Evolutionary conservation across 1,284 basidiomycete species (phyloP).

Genomic region (Neonothopanus nambi): DNA sequence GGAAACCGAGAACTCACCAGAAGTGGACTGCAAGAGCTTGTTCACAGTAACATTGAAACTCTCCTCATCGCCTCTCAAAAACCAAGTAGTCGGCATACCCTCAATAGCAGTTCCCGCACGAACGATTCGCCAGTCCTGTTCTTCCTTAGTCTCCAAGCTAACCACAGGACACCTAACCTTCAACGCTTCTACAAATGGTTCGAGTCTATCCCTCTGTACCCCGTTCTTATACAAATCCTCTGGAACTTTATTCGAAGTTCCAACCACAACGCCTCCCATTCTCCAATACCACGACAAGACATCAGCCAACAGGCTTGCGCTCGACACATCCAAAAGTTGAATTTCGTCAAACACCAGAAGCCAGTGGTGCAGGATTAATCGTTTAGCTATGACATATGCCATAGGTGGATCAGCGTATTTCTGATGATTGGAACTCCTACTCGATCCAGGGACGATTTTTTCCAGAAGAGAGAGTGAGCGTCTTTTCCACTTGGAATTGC

Average conservation of each 20-base stretch:
- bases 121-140: conserved; percentile 28
- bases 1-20: conserved; percentile 1
- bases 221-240: conserved; percentile 73
- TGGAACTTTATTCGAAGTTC: conserved; percentile 60
- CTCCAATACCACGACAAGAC: conserved; percentile 78
- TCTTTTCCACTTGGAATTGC: conserved; percentile 7
- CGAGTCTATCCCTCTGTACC: conserved; percentile 63
- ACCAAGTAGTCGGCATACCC: conserved; percentile 33
- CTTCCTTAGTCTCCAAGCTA: conserved; percentile 36
- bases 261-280: conserved; percentile 66
- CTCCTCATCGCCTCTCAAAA: conserved; percentile 9
- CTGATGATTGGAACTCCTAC: not conserved
- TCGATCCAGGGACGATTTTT: not conserved
- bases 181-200: conserved; percentile 64
- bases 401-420: conserved; percentile 17
- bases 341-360: conserved; percentile 71
- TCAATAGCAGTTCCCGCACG: conserved; percentile 13
- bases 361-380: conserved; percentile 54
- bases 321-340: conserved; percentile 71
- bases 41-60: conserved; percentile 2
- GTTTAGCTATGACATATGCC: conserved; percentile 42
- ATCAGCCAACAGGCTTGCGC: conserved; percentile 65
- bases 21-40: not conserved
- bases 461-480: conserved; percentile 6
- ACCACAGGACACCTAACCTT: conserved; percentile 64